Conservation (phyloP, 208 protist species). For the Porcisia hertigi region DNA sequence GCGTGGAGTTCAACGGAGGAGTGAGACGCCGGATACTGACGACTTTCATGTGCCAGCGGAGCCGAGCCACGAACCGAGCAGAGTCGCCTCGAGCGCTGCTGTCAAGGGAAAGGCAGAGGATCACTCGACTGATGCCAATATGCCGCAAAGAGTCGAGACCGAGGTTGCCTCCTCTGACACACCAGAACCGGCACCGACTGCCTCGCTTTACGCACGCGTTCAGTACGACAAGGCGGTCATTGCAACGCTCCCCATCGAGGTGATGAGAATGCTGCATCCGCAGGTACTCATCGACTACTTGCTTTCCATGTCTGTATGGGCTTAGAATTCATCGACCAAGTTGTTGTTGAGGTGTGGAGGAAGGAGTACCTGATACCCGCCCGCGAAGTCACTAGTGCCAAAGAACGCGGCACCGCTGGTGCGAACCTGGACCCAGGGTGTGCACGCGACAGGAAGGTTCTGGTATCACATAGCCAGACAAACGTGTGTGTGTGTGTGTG, state of each 20-base stretch:
- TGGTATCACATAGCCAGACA: background rate
- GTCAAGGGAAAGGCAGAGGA: background rate
- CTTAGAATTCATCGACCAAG: conserved; percentile 17
- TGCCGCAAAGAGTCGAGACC: background rate
- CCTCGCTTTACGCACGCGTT: conserved; percentile 65
- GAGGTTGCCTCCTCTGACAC: background rate
- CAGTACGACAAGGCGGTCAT: conserved; percentile 66
- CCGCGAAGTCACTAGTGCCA: background rate
- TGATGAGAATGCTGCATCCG: conserved; percentile 74
- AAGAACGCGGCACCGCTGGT: background rate
- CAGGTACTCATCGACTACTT: conserved; percentile 84
- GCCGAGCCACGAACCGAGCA: background rate
- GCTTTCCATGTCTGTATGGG: conserved; percentile 66
- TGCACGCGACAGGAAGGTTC: background rate
- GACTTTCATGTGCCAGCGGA: background rate
- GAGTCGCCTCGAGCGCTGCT: background rate
- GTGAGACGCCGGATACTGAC: background rate
- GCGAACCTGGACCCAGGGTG: background rate
- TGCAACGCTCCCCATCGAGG: conserved; percentile 63
- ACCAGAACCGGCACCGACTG: background rate
- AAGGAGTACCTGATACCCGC: background rate
- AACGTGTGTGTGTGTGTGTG: background rate
- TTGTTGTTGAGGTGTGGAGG: background rate
- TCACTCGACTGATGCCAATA: background rate
- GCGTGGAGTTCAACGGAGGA: background rate